Base-by-base conservation (phyloP, 352 stramenopile species). In the Phytopythium kandeliae region DNA sequence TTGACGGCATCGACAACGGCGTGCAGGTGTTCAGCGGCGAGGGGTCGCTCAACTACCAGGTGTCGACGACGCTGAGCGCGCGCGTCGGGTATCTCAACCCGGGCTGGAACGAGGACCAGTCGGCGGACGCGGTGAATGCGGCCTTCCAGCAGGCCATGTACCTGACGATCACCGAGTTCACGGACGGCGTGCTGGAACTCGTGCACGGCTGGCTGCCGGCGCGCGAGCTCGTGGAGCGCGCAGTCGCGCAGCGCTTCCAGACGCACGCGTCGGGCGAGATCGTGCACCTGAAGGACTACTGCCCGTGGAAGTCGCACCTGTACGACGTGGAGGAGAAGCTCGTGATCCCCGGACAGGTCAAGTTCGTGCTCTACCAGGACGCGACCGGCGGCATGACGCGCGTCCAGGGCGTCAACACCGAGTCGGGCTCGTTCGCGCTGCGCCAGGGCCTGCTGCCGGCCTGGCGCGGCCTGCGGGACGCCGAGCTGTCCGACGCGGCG, bases 1-100 rank as follows among this genome's bases (percentile, higher is more conserved):
- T 99, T 50, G 97, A 99, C 72, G 97, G 92, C 34, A 98, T 99
- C 58, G 97, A 99, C 79, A 99, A 99, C 53, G 97, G 97, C 49
- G 90, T 99, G 2, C 93, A 99, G 58, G 64, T 89, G 38, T 65
- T 64, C 31, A 70, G 45, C 31, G 67, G 61, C 3, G 64, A 59
- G 5, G 71, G 62, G 0, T 64, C 71, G 30, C 67, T 85, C 52
- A 92, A 89, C 54, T 95, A 95, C 63, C 55, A 69, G 30, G 65
- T 95, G 45, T 80, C 79, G 24, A 89, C 84, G 28, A 89, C 69
- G 46, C 71, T 95, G 25, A 92, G 81, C 55, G 71, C 60, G 35
- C 81, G 84, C n/a, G 96, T 99, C 17, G 74, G 78, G 16, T 81
- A 92, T 37, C 64, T 98, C 8, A 99, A 99, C 78, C 84, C 95